phyloP scores from a whole-genome alignment of 2,329 filamentous ascomycete genomes.

The Fusarium ambrosium region DNA sequence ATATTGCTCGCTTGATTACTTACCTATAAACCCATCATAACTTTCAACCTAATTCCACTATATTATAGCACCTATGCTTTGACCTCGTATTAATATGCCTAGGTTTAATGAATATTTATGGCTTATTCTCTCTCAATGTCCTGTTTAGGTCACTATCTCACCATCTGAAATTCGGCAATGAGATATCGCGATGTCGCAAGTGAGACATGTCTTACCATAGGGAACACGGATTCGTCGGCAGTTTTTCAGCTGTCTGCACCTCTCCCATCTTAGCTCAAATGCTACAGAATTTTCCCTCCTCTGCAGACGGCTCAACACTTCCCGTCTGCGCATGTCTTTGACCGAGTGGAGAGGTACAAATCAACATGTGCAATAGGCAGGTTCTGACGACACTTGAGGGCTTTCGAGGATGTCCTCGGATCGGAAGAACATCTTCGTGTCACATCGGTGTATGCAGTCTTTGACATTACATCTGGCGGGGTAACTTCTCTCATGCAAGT shows the following conservation, averaged over 20 bases:
- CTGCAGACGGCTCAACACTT: background rate
- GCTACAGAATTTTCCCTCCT: background rate
- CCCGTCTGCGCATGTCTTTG: background rate
- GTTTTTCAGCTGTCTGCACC: background rate
- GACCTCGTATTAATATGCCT: background rate
- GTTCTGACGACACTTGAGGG: background rate
- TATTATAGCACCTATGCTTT: accelerated
- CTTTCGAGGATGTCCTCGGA: background rate
- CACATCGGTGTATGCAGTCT: background rate
- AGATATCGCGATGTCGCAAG: background rate
- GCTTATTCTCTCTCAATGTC: background rate
- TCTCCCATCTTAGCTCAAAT: background rate
- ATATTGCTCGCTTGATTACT: accelerated
- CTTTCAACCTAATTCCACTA: background rate
- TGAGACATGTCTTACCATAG: background rate
- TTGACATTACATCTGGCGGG: background rate
- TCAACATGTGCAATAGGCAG: background rate
- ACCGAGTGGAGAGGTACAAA: background rate
- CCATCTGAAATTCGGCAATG: background rate
- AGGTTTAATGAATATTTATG: background rate
- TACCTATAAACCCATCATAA: accelerated
- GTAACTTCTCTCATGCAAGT: background rate
- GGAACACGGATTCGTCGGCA: background rate
- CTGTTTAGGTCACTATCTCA: background rate
- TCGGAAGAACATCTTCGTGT: background rate